Evolutionary conservation across 306 rosid species (phyloP).

Genomic region (Vigna reflexopilosa): DNA sequence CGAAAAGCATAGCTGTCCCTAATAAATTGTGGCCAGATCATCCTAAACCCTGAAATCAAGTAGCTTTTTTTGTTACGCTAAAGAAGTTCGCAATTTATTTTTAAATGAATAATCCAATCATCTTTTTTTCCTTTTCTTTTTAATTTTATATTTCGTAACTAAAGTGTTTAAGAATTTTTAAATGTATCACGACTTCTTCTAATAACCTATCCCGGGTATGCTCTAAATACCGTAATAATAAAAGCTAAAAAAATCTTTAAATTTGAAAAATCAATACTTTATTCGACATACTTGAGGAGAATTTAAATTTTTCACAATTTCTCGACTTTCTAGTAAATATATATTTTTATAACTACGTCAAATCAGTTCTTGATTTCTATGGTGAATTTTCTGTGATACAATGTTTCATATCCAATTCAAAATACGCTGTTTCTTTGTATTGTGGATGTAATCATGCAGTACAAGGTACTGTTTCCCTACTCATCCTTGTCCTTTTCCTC

Average conservation of each 20-base stretch:
- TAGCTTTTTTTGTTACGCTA: too few species aligned
- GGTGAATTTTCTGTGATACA: neutral
- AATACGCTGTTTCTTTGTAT: neutral
- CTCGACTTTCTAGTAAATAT: too few species aligned
- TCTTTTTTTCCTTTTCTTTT: too few species aligned
- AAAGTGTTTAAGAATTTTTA: neutral
- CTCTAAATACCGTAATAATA: neutral
- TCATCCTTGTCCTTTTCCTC: conserved; percentile 48
- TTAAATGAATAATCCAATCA: too few species aligned
- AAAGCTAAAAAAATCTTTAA: neutral
- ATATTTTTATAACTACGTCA: too few species aligned
- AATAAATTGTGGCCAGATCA: too few species aligned
- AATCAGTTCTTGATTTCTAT: neutral
- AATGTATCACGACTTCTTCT: neutral
- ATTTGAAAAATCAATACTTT: neutral
- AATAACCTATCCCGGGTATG: neutral
- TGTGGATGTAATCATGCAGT: conserved; percentile 7
- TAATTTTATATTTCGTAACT: neutral
- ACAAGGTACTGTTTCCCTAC: conserved; percentile 25
- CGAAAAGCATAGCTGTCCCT: too few species aligned
- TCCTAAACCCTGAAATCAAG: too few species aligned
- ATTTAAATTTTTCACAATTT: too few species aligned
- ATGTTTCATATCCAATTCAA: conserved; percentile 1
- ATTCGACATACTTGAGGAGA: neutral
- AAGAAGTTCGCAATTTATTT: too few species aligned